These are phyloP conservation scores for Gonapodya prolifera DNA, from an alignment of 192 early-diverging fungal genomes.

Conservation along the genomic window DNA sequence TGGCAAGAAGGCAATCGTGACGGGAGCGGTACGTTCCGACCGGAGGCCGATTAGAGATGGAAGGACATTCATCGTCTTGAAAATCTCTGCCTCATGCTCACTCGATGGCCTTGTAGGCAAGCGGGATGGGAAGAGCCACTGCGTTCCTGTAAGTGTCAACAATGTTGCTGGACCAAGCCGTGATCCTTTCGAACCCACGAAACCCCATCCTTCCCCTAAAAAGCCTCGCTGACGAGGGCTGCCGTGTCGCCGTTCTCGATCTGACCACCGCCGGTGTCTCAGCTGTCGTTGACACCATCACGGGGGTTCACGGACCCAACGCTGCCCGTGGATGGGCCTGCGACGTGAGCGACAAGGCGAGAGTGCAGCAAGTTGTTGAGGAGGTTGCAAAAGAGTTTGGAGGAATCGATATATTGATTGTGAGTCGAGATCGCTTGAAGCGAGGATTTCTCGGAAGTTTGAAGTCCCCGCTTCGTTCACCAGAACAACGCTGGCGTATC, in stretches of 20 bases:
- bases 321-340: not conserved
- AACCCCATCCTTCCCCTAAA: too few species aligned
- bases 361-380: not conserved
- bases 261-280: not conserved
- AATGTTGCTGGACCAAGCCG: too few species aligned
- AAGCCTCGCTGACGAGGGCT: not conserved
- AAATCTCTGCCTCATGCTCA: too few species aligned
- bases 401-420: not conserved
- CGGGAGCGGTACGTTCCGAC: too few species aligned
- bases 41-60: too few species aligned
- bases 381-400: not conserved
- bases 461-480: too few species aligned
- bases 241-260: not conserved
- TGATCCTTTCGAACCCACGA: too few species aligned
- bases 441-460: too few species aligned
- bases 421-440: too few species aligned
- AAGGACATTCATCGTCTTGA: too few species aligned
- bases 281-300: not conserved
- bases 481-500: too few species aligned
- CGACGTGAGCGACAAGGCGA: not conserved
- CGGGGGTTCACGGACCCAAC: not conserved
- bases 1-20: not conserved
- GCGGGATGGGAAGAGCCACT: not conserved
- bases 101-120: too few species aligned
- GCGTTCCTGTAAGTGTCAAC: constrained; percentile 1